Evolutionary conservation across 345 rosid species (phyloP), one percentile per base, ranked within the genome.

Genomic region (Cardamine resedifolia): DNA sequence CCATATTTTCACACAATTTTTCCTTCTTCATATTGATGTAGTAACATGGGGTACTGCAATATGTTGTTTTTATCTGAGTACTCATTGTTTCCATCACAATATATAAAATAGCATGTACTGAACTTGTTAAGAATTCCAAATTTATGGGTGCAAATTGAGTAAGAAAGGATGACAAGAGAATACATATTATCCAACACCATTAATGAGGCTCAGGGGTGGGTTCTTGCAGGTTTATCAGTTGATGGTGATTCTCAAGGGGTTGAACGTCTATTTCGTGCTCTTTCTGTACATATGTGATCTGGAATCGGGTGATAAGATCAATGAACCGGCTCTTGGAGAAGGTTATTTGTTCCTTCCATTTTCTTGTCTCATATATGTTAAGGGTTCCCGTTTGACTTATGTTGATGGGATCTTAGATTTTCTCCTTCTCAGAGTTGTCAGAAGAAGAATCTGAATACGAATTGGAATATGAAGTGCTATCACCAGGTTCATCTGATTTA

Each of bases 231-330:
- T 84, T 85, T 95, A 59, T 95, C 96, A 10, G 84, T 87, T 27
- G 85, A 87, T 77, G 99, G 99, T 15, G 97, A 95, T 84, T 85
- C 83, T 63, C 99, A 95, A 83, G 99, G 99, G 68, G 80, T 90
- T 63, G 96, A 95, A 52, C 96, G 99, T 66, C 73, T 90, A 19
- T 71, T 72, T 78, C 93, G 90, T 75, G 97, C 99, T 71, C 96
- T 95, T 68, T 88, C 99, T 45, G 96, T 98, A 58, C 86, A 95
- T 75, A 86, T 88, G 98, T 95, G 99, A 94, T 96, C 98, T 61
- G 98, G 97, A 91, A 79, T 84, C 93, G 19, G 96, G 96, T 53
- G 87, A 86, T 72, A 81, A 81, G 86, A 87, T 88, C 39, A 75
- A 64, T 57, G 83, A 80, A 59, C 88, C 88, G n/a, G 79, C 89